Percentiles rank a stretch among this genome's conserved stretches.
phyloP scores from a whole-genome alignment of 2,329 filamentous ascomycete genomes.

The Trichoderma breve region DNA sequence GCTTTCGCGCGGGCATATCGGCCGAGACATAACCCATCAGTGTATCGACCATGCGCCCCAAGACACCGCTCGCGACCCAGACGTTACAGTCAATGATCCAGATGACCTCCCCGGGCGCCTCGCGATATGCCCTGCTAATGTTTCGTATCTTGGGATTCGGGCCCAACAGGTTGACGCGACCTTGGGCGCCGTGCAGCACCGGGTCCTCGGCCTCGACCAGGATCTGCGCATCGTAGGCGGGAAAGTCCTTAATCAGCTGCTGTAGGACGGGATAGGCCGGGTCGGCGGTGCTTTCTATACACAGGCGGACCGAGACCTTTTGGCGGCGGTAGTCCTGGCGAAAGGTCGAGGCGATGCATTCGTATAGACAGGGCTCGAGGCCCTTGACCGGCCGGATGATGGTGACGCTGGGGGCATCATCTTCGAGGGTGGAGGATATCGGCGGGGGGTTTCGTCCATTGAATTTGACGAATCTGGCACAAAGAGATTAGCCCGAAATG shows the following conservation, averaged over 20 bases:
- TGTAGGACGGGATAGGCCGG: conserved; percentile 73
- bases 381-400: conserved; percentile 93
- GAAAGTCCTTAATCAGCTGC: conserved; percentile 70
- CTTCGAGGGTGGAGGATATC: conserved; percentile 49
- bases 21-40: conserved; percentile 64
- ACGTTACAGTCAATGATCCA: conserved; percentile 98
- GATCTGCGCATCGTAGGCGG: conserved; percentile 66
- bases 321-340: conserved; percentile 74
- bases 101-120: conserved; percentile 81
- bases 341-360: conserved; percentile 86
- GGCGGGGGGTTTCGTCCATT: conserved; percentile 49
- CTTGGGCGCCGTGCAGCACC: conserved; percentile 55
- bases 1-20: conserved; percentile 46
- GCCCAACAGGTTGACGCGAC: conserved; percentile 62
- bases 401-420: conserved; percentile 75
- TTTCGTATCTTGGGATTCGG: conserved; percentile 99
- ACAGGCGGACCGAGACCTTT: conserved; percentile 78
- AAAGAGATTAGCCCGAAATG: background rate
- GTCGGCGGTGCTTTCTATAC: conserved; percentile 71
- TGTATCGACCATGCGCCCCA: conserved; percentile 85
- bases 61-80: conserved; percentile 78
- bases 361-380: conserved; percentile 83
- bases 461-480: conserved; percentile 51
- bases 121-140: conserved; percentile 87
- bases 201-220: conserved; percentile 82